Evolutionary conservation across 179 eudicot species (phyloP), one percentile per base, ranked within the genome.

Genomic region (Drosera spatulata): DNA sequence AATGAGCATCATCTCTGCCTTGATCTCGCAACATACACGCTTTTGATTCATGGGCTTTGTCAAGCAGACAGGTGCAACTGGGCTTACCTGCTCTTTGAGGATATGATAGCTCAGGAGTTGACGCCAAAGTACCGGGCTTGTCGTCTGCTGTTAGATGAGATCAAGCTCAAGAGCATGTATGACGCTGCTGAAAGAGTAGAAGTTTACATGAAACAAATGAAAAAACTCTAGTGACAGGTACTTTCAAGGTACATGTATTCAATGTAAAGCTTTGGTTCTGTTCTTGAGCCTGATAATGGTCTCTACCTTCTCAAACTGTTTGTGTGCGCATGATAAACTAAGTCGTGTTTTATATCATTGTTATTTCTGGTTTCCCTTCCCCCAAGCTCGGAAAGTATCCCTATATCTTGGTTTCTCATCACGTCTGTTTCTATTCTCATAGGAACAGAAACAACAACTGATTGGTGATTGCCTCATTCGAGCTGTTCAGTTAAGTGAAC

Each of bases 21-120:
- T 71, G 95, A 89, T 63, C 59, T 68, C 60, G 75, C 90, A 10
- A 74, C 86, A 7, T 93, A 79, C 69, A 66, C 86, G 10, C 93
- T 89, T 68, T 70, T 93, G 77, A 82, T 93, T 62, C 95, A 86
- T 56, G 90, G 93, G 61, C 79, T 89, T 47, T 88, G 96, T 70
- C 78, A 82, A 72, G 79, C 77, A 39, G 73, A 77, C 15, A 69
- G 72, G 53, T 73, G 77, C 58, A 81, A 81, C 53, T 69, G 78
- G 86, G 99, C 95, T 4, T 81, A 84, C 65, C 71, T 41, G 11
- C 67, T 93, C 2, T 86, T 93, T 58, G 75, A 76, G 67, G 83
- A 86, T 66, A 89, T 93, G 99, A 78, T 83, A 9, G 67, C 71
- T 45, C 81, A 83, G 65, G 87, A 72, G 39, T 55, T 89, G 41